Evolutionary conservation across 805 yeast genomes (phyloP).

Genomic region (Isabelozyma pseudorhagii): DNA sequence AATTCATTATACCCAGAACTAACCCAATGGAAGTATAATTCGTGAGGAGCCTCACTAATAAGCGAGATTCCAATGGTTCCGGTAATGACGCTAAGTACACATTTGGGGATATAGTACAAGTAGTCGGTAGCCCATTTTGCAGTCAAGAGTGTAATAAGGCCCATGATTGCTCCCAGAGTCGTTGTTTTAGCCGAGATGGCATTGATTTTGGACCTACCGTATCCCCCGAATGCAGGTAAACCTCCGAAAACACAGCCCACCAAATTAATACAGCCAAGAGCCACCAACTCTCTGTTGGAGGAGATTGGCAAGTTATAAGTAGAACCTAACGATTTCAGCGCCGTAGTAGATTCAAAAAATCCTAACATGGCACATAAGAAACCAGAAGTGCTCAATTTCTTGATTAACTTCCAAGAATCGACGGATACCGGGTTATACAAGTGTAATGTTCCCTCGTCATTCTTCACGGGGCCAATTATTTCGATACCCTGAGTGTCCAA

Average conservation of each 20-base stretch:
- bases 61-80: conserved; percentile 62
- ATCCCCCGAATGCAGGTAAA: conserved; percentile 92
- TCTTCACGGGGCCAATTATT: conserved; percentile 65
- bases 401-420: conserved; percentile 47
- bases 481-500: conserved; percentile 57
- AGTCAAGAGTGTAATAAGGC: conserved; percentile 66
- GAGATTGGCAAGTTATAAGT: conserved; percentile 70
- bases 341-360: conserved; percentile 90
- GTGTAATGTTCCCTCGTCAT: conserved; percentile 43
- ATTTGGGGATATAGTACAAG: conserved; percentile 72
- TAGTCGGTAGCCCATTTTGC: conserved; percentile 56
- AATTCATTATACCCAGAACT: conserved; percentile 79
- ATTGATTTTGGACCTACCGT: conserved; percentile 88
- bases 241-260: conserved; percentile 64
- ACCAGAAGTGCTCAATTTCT: conserved; percentile 61
- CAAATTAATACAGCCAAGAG: conserved; percentile 75
- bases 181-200: conserved; percentile 82
- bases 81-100: conserved; percentile 77
- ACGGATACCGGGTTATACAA: conserved; percentile 56
- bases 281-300: conserved; percentile 86
- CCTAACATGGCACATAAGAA: conserved; percentile 82
- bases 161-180: conserved; percentile 79
- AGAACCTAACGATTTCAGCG: conserved; percentile 81
- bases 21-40: conserved; percentile 66
- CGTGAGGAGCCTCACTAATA: conserved; percentile 82